These are phyloP conservation scores for Casuarina glauca DNA, from an alignment of 306 rosid genomes.

Conservation along the genomic window DNA sequence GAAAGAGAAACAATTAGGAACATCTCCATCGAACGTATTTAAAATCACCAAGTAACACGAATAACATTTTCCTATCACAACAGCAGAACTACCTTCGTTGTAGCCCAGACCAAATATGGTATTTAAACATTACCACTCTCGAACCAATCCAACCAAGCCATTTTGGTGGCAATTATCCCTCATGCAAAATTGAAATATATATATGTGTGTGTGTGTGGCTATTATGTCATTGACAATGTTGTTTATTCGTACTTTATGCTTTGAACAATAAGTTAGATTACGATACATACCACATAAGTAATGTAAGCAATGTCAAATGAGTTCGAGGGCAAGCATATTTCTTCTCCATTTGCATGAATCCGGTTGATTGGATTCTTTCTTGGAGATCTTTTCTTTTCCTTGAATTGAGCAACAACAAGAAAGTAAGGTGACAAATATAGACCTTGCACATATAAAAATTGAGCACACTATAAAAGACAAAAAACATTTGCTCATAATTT, in stretches of 20 bases:
- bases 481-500: background rate
- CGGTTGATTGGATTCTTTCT: no score
- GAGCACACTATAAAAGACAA: background rate
- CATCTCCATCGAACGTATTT: background rate
- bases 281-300: constrained; percentile 46
- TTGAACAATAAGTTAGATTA: constrained; percentile 8
- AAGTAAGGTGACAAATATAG: constrained; percentile 70
- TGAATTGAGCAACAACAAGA: constrained; percentile 60
- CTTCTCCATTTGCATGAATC: no score
- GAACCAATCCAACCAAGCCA: background rate
- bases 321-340: constrained; percentile 48
- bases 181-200: background rate
- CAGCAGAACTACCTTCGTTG: background rate
- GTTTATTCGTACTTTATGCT: constrained; percentile 2
- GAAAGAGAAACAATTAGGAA: background rate
- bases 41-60: background rate
- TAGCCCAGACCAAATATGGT: constrained; percentile 1
- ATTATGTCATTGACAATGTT: background rate
- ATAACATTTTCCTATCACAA: constrained; percentile 3
- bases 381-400: no score
- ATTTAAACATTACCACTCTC: background rate
- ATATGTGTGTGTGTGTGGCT: no score
- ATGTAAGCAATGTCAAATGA: constrained; percentile 61
- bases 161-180: constrained; percentile 11
- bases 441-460: constrained; percentile 37